These are phyloP conservation scores for Trametes gibbosa DNA, from an alignment of 768 basidiomycete species.

Conservation along the genomic window DNA sequence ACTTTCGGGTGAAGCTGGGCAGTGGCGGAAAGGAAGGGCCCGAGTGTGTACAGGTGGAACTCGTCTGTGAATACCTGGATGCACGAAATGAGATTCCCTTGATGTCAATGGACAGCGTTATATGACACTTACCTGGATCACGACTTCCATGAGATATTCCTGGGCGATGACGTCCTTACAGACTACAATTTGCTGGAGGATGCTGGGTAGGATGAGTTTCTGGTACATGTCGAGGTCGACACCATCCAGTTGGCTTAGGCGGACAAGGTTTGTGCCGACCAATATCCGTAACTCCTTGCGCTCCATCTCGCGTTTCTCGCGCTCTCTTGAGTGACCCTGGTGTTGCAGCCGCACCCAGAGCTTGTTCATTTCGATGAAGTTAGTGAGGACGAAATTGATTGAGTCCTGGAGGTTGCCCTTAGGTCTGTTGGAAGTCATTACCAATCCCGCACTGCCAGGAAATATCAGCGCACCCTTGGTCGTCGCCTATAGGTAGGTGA, in stretches of 20 bases:
- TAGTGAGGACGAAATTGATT: constrained; percentile 92
- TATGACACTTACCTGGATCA: constrained; percentile 75
- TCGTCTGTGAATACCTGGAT: constrained; percentile 94
- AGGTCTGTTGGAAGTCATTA: constrained; percentile 49
- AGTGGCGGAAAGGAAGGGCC: constrained; percentile 93
- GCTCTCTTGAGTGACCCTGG: constrained; percentile 94
- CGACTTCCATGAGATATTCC: constrained; percentile 99
- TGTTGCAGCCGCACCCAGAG: constrained; percentile 99
- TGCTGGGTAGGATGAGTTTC: constrained; percentile 80
- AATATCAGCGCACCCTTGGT: constrained; percentile 61
- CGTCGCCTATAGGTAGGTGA: constrained; percentile 85
- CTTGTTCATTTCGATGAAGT: constrained; percentile 99
- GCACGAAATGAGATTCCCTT: not conserved
- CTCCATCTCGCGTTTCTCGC: constrained; percentile 97
- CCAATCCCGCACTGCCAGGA: too few relatives aligned
- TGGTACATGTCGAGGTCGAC: constrained; percentile 94
- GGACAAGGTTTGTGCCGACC: constrained; percentile 96
- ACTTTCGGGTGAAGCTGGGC: constrained; percentile 97
- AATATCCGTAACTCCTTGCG: constrained; percentile 92
- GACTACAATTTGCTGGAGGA: constrained; percentile 95
- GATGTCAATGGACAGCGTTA: not conserved
- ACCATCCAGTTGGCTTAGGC: constrained; percentile 92
- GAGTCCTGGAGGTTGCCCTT: constrained; percentile 92
- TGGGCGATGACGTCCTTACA: constrained; percentile 99
- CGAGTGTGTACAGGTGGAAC: constrained; percentile 95